Evolutionary conservation across 2,329 filamentous ascomycete genomes (phyloP).

Genomic region (Trichoderma harzianum): DNA sequence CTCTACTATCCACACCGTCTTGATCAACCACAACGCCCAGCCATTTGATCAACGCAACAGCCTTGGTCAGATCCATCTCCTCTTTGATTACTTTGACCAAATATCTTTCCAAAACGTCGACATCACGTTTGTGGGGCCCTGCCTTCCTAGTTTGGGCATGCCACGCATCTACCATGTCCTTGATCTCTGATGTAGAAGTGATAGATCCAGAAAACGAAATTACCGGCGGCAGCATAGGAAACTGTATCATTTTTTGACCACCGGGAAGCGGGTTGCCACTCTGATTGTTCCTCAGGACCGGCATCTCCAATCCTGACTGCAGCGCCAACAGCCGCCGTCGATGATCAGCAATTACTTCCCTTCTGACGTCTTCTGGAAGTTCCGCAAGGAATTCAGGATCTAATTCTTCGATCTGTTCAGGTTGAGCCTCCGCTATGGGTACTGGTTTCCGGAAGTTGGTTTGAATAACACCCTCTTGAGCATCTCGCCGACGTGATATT

Average conservation of each 20-base stretch:
- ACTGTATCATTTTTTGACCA: slow-evolving; percentile 44
- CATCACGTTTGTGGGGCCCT: slow-evolving; percentile 76
- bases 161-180: slow-evolving; percentile 75
- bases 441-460: slow-evolving; percentile 63
- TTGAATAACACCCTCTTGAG: slow-evolving; percentile 63
- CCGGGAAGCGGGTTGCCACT: slow-evolving; percentile 29
- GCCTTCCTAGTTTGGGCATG: slow-evolving; percentile 65
- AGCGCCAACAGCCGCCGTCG: slow-evolving; percentile 53
- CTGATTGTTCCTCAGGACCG: slow-evolving; percentile 25
- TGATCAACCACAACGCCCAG: slow-evolving; percentile 54
- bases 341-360: slow-evolving; percentile 75
- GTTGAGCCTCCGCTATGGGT: slow-evolving; percentile 27
- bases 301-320: slow-evolving; percentile 47
- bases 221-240: slow-evolving; percentile 45
- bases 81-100: slow-evolving; percentile 67
- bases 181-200: slow-evolving; percentile 56
- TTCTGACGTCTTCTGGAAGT: slow-evolving; percentile 74
- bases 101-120: slow-evolving; percentile 70
- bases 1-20: slow-evolving; percentile 36
- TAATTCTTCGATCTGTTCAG: slow-evolving; percentile 47
- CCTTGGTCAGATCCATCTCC: slow-evolving; percentile 77
- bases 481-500: slow-evolving; percentile 50
- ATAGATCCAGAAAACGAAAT: slow-evolving; percentile 45
- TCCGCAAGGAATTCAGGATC: slow-evolving; percentile 75
- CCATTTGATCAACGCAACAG: slow-evolving; percentile 67